Evolutionary conservation across 1,139 yeast species (phyloP), one percentile per base, ranked within the genome.

Genomic region (Candida glucosophila): DNA sequence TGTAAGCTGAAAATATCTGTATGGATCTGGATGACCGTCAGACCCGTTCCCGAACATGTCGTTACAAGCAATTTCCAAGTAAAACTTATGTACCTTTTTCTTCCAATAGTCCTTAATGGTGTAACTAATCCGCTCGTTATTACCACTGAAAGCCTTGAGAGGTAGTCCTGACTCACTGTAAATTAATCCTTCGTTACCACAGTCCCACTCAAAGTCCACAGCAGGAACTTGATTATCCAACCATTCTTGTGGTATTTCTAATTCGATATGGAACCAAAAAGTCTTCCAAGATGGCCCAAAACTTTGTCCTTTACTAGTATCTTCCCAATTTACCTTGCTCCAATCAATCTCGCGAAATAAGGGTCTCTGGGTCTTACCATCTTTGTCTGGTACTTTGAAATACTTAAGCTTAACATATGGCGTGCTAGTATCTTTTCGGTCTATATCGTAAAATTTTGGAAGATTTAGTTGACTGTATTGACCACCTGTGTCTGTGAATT

Each of bases 221-320:
- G 67, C 66, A 20, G 66, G 67, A 31, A 44, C 37, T 29, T 47
- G 63, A 49, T 64, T 45, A 10, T 52, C 41, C 12, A 64, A 39
- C 81, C 90, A 80, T 3, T 60, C 50, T 12, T 58, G 43, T 1
- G 95, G 94, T 5, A 88, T 59, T 16, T 61, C 58, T 34, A 82
- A 54, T 14, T 65, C 55, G 20, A 88, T 58, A 40, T 76, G 71
- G 53, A 90, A 85, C 98, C 98, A 90, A 40, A 86, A 92, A 1
- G 96, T 80, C 36, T 90, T 78, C 98, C 97, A 90, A 10, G 93
- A 79, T 2, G 97, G 97, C 0, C 95, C 96, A 51, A 81, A 85
- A n/a, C 64, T 58, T 41, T 80, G 77, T 15, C 93, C 93, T 39
- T 76, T 73, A 16, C 63, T 58, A 15, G 85, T 75, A 12, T 59